These are phyloP conservation scores for Sporothrix protearum DNA, from an alignment of 2,329 filamentous ascomycete species.

Conservation along the genomic window DNA sequence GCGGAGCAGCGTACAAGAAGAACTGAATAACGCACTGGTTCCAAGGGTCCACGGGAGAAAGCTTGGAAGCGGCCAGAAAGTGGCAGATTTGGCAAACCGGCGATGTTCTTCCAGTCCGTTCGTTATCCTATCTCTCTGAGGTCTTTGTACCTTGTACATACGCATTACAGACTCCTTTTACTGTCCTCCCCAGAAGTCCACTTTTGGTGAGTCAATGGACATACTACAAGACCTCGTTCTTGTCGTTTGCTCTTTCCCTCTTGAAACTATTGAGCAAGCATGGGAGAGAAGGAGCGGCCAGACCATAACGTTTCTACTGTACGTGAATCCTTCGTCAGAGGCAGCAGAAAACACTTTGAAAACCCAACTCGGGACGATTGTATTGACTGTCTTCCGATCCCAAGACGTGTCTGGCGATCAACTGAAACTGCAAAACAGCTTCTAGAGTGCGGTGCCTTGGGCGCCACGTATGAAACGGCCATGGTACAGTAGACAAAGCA, in stretches of 20 bases:
- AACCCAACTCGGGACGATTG: background rate
- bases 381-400: background rate
- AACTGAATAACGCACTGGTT: slow-evolving; percentile 6
- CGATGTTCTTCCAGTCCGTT: background rate
- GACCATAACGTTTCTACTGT: background rate
- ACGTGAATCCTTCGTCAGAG: no score
- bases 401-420: background rate
- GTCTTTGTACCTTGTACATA: no score
- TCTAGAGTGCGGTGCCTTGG: background rate
- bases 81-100: background rate
- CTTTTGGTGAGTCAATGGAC: background rate
- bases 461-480: background rate
- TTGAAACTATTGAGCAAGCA: background rate
- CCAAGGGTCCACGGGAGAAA: background rate
- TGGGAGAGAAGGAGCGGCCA: background rate
- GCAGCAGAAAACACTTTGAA: background rate
- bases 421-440: background rate
- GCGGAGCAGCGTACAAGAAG: background rate
- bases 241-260: background rate
- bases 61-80: slow-evolving; percentile 5
- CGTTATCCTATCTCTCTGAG: background rate
- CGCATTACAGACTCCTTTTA: background rate
- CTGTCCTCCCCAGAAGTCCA: background rate
- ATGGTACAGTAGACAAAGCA: background rate
- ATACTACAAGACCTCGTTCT: background rate